phyloP scores from a whole-genome alignment of 139 green algal genomes.

The Nannochloris sp. region DNA sequence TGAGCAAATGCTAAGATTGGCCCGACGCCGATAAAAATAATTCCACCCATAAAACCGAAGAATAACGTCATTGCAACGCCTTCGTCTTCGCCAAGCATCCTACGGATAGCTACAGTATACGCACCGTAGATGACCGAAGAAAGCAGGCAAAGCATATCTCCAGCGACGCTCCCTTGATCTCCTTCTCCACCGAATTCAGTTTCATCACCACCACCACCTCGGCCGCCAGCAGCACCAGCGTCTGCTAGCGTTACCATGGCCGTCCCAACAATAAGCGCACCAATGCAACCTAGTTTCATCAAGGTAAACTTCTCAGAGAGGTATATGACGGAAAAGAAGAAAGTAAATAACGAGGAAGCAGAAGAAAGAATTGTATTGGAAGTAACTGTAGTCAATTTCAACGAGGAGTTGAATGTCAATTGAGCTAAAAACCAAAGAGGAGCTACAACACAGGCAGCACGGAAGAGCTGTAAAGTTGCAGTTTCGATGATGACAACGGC shows the following conservation, averaged over 20 bases:
- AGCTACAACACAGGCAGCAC: constrained; percentile 31
- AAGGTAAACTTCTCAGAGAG: constrained; percentile 48
- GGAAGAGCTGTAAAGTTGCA: not conserved
- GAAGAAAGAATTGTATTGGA: constrained; percentile 92
- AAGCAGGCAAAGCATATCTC: constrained; percentile 72
- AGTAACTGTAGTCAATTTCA: constrained; percentile 81
- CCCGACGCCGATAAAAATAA: constrained; percentile 43
- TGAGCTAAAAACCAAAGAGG: constrained; percentile 91
- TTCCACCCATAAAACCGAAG: constrained; percentile 71
- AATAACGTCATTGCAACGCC: constrained; percentile 58
- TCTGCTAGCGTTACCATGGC: constrained; percentile 63
- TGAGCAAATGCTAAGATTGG: constrained; percentile 24
- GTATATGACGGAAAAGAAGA: constrained; percentile 49
- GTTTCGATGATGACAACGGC: too few species aligned
- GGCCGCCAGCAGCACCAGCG: not conserved
- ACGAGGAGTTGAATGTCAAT: constrained; percentile 79
- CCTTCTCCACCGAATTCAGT: not conserved
- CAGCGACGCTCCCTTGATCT: constrained; percentile 20
- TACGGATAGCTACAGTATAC: constrained; percentile 72
- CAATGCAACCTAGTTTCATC: constrained; percentile 60
- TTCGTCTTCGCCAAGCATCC: constrained; percentile 51
- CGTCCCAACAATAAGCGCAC: constrained; percentile 57
- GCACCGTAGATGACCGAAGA: constrained; percentile 70
- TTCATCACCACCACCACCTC: too few species aligned
- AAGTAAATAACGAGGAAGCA: constrained; percentile 86